Percentiles rank a stretch among this genome's conserved stretches.
Evolutionary conservation across 2,329 filamentous ascomycete species (phyloP).

Genomic region (Trichoderma brevicompactum): DNA sequence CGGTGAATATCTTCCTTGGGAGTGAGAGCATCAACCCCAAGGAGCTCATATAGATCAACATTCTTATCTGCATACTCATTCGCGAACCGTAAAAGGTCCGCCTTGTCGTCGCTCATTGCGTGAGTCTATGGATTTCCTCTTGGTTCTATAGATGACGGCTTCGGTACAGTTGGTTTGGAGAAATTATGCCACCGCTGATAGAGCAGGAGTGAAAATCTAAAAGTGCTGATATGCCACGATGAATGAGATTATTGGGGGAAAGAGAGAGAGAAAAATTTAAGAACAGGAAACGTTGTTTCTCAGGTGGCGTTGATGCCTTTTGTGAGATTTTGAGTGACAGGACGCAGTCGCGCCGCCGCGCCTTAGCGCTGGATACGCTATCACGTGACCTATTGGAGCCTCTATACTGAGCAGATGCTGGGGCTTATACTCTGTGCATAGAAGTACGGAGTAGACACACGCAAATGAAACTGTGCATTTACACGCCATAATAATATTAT

Average conservation of each 20-base stretch:
- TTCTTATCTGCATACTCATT: conserved; percentile 64
- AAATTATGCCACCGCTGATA: background rate
- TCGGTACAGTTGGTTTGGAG: background rate
- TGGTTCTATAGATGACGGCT: background rate
- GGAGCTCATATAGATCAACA: conserved; percentile 77
- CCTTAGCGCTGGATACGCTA: conserved; percentile 5
- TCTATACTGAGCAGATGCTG: background rate
- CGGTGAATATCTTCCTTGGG: conserved; percentile 75
- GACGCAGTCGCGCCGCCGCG: conserved; percentile 15
- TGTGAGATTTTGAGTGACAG: conserved; percentile 8
- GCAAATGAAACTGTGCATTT: too few species aligned
- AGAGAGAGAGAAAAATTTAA: background rate
- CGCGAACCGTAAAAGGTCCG: conserved; percentile 57
- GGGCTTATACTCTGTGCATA: too few species aligned
- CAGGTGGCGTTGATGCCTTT: background rate
- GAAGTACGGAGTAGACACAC: too few species aligned
- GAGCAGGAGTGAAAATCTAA: background rate
- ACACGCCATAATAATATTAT: too few species aligned
- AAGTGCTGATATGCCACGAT: too few species aligned
- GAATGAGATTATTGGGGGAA: background rate
- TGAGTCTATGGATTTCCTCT: background rate
- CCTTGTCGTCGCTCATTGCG: conserved; percentile 46
- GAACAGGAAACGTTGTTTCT: background rate
- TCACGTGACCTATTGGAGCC: background rate
- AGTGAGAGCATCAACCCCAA: conserved; percentile 68